A percentile compares a stretch with the other conserved stretches of the same genome.
These are phyloP conservation scores for Cymbopogon citratus DNA, from an alignment of 176 grass and related monocot species.

Conservation along the genomic window DNA sequence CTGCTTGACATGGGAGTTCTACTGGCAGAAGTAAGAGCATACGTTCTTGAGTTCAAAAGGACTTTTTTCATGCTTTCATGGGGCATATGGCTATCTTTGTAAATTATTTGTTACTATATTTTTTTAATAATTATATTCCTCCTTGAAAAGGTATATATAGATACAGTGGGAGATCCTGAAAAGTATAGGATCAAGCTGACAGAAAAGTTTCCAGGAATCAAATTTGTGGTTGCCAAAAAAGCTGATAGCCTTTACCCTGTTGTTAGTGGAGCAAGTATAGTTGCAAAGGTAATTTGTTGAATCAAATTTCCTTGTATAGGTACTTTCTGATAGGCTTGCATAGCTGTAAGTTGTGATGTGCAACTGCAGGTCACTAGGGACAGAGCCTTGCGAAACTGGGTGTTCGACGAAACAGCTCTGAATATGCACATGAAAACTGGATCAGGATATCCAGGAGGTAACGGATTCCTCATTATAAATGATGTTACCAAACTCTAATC, in stretches of 20 bases:
- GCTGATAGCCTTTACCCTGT: conserved; percentile 93
- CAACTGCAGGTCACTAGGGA: conserved; percentile 80
- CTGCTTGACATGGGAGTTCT: conserved; percentile 70
- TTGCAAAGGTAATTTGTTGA: conserved; percentile 68
- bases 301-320: background rate
- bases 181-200: conserved; percentile 83
- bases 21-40: conserved; percentile 60
- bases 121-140: conserved; percentile 8
- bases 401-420: conserved; percentile 69
- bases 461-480: background rate
- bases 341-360: background rate
- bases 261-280: conserved; percentile 97
- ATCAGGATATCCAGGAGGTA: conserved; percentile 98
- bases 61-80: background rate
- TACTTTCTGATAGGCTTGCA: background rate
- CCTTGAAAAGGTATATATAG: conserved; percentile 72
- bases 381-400: conserved; percentile 72
- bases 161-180: conserved; percentile 90
- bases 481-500: conserved; percentile 8
- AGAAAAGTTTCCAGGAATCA: conserved; percentile 75
- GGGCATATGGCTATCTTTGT: background rate
- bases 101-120: background rate
- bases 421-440: conserved; percentile 81
- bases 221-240: conserved; percentile 95
- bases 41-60: background rate